Evolutionary conservation across 306 rosid species (phyloP).

Genomic region (Castanea mollissima): DNA sequence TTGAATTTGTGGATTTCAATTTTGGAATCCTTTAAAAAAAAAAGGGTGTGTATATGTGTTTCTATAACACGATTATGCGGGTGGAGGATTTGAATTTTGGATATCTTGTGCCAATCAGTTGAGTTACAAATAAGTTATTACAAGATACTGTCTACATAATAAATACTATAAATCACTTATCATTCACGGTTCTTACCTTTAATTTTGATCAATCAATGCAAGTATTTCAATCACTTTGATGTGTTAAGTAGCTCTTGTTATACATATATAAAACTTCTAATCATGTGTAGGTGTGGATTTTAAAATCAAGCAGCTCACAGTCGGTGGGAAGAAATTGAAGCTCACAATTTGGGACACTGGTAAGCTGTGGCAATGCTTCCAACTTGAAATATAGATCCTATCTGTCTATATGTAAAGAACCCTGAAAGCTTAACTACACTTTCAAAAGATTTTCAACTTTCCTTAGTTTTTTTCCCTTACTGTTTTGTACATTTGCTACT

Average conservation of each 20-base stretch:
- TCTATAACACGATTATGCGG: background rate
- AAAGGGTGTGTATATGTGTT: background rate
- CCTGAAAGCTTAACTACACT: background rate
- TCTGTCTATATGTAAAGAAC: background rate
- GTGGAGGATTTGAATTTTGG: too few relatives aligned
- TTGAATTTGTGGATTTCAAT: background rate
- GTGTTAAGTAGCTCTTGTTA: background rate
- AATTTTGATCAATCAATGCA: background rate
- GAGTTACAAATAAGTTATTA: background rate
- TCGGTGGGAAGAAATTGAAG: slow-evolving; percentile 83
- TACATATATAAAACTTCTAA: background rate
- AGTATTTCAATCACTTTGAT: background rate
- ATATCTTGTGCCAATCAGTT: background rate
- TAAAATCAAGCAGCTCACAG: slow-evolving; percentile 81
- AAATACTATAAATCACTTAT: background rate
- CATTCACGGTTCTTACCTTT: background rate
- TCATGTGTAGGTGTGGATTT: slow-evolving; percentile 83
- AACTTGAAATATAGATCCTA: background rate
- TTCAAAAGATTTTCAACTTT: background rate
- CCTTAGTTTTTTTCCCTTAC: background rate
- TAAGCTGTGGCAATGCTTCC: slow-evolving; percentile 21
- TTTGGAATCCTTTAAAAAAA: background rate
- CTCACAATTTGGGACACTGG: slow-evolving; percentile 99
- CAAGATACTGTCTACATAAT: background rate
- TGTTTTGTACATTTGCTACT: background rate